Base-by-base conservation (phyloP, 495 filamentous ascomycete genomes). In the Aspergillus incahuasiensis region DNA sequence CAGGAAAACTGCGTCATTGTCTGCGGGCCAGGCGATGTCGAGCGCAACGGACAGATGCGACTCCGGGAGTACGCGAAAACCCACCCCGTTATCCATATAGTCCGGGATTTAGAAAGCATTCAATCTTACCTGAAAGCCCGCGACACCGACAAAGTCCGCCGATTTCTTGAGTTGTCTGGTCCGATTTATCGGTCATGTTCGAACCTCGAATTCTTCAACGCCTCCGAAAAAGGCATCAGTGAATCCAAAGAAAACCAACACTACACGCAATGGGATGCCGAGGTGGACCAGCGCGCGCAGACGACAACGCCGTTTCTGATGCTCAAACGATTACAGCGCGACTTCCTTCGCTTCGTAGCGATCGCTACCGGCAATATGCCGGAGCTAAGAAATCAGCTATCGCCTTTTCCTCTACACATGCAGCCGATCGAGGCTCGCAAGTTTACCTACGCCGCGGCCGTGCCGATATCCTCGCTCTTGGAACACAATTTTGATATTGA, bases 181-280 rank as follows among this genome's bases (percentile, higher is more conserved):
- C 71, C 66, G 61, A 84, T 76, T 55, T 86, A 73, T 62, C 74
- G 80, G 52, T 69, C 69, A 18, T 90, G 85, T 67, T 88, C 88
- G 9, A 91, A 90, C 58, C 72, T 87, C 30, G 88, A 90, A 63
- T 91, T 86, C 59, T 91, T 86, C 73, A 92, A 92, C 60, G 67
- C 89, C n/a, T 70, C 71, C 3, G 63, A 71, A 54, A 62, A 64
- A 42, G 58, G 41, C 35, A 57, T 62, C 18, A 50, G 61, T 5
- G 63, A 68, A n/a, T 48, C 19, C 18, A 68, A 69, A 19, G 65
- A 72, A 32, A 63, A 63, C 25, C 66, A 67, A 16, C 46, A 69
- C 3, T 68, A 76, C 19, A 34, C 59, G 7, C 65, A 66, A 6
- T 61, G 57, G 59, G 69, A 55, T 54, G 67, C 54, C 38, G 70